Conservation (phyloP, 176 grass and related monocot species). For the Themeda triandra region DNA sequence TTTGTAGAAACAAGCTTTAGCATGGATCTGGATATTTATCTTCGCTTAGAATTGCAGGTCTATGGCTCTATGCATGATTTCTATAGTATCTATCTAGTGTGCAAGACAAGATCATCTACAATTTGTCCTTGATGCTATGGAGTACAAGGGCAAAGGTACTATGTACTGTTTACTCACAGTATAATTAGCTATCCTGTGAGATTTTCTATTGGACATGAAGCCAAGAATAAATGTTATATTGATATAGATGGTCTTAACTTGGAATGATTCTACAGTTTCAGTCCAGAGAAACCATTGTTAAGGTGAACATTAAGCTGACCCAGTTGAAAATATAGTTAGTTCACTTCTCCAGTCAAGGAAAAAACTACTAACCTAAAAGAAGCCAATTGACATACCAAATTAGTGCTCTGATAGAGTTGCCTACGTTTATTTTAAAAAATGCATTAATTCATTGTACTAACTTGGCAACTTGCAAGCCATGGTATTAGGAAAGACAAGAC, state of each 20-base stretch:
- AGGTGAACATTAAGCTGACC: constrained; percentile 5
- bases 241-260: constrained; percentile 17
- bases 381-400: not conserved
- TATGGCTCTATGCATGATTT: constrained; percentile 20
- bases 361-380: not conserved
- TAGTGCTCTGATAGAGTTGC: constrained; percentile 12
- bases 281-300: not conserved
- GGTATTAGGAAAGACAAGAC: constrained; percentile 4
- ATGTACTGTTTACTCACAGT: constrained; percentile 42
- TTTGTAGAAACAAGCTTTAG: constrained; percentile 35
- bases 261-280: constrained; percentile 16
- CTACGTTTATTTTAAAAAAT: not conserved
- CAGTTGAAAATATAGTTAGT: constrained; percentile 5
- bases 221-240: constrained; percentile 23
- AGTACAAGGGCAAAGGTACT: constrained; percentile 34
- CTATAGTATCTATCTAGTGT: constrained; percentile 33
- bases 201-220: constrained; percentile 20
- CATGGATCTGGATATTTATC: constrained; percentile 35
- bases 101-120: constrained; percentile 32
- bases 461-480: constrained; percentile 32
- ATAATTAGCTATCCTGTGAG: constrained; percentile 25
- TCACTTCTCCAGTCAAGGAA: too few relatives aligned
- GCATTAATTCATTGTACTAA: not conserved
- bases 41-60: constrained; percentile 29
- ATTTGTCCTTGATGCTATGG: constrained; percentile 25